A percentile compares a stretch with the other conserved stretches of the same genome.
Conservation (phyloP, 495 filamentous ascomycete species). For the Delitschia confertaspora region DNA sequence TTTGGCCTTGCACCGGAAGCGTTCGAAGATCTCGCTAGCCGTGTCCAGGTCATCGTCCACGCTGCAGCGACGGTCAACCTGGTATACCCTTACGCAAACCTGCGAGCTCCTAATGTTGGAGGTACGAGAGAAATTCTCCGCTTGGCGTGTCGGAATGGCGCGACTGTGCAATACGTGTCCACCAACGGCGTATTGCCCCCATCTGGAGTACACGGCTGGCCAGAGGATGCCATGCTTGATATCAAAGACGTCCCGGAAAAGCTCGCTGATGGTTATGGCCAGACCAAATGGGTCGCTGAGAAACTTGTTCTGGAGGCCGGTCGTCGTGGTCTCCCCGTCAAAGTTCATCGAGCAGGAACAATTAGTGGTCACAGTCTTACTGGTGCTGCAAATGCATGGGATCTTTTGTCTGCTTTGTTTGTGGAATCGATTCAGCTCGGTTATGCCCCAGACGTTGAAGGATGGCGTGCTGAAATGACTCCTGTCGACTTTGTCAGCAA, state of each 20-base stretch:
- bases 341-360: conserved; percentile 54
- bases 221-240: conserved; percentile 49
- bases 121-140: conserved; percentile 58
- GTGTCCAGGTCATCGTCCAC: conserved; percentile 54
- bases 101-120: conserved; percentile 39
- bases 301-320: conserved; percentile 56
- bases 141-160: conserved; percentile 49
- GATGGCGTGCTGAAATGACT: conserved; percentile 65
- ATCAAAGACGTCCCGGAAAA: conserved; percentile 52
- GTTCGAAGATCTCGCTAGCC: conserved; percentile 48
- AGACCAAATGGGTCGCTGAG: conserved; percentile 63
- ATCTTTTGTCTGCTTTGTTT: conserved; percentile 56
- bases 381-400: conserved; percentile 58
- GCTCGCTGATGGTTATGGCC: conserved; percentile 41
- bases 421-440: conserved; percentile 59
- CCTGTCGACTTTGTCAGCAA: conserved; percentile 62
- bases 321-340: conserved; percentile 50
- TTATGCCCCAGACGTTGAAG: conserved; percentile 51
- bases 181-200: conserved; percentile 60
- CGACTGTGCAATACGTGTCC: conserved; percentile 61
- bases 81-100: conserved; percentile 57
- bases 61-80: conserved; percentile 59
- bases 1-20: conserved; percentile 50
- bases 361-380: conserved; percentile 57
- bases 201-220: conserved; percentile 47